Base-by-base conservation (phyloP, 2,329 filamentous ascomycete genomes). In the Cryphonectria parasitica region DNA sequence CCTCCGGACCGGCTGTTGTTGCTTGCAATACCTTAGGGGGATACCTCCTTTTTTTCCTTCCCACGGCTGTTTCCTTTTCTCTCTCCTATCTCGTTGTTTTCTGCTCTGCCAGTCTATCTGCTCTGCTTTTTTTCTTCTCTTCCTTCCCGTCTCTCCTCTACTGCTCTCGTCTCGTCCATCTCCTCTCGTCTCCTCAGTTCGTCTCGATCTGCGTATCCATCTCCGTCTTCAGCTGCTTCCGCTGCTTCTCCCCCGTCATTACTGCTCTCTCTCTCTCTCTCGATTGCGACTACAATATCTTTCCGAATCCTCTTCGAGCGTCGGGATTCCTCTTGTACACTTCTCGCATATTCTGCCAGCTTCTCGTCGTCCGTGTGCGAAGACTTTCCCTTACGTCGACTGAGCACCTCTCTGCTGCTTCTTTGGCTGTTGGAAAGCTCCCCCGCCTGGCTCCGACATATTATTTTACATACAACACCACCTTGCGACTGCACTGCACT, bases 21-120 rank as follows among this genome's bases (percentile, higher is more conserved):
- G 81, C 63, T 78, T 79, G 79, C 76, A 77, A 80, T 78, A 79
- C 77, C 77, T 75, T 73, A 72, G 78, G 80, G 78, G 78, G 78
- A 77, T 77, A 79, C 77, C 78, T 81, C 77, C 76, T 78, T 81
- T 79, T 45, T 49, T n/a, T 8, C 43, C 22, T 11, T 28, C 54
- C 73, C 15, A 80, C 79, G 80, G 79, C 79, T 78, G 78, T 81
- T 81, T 82, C 80, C 80, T 79, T 81, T 80, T 77, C 75, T 77
- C 75, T 78, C 76, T 77, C 69, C 65, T 72, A 71, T 79, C 76
- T 79, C 77, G 74, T 80, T 73, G 76, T 78, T 79, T 76, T 76
- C 73, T 77, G 75, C 75, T 75, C 71, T 72, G 71, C 71, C 70
- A 71, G 71, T 72, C 69, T 68, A 68, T 71, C 71, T 69, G 70